These are phyloP conservation scores for Botrytis porri DNA, from an alignment of 2,329 filamentous ascomycete species.

Conservation along the genomic window DNA sequence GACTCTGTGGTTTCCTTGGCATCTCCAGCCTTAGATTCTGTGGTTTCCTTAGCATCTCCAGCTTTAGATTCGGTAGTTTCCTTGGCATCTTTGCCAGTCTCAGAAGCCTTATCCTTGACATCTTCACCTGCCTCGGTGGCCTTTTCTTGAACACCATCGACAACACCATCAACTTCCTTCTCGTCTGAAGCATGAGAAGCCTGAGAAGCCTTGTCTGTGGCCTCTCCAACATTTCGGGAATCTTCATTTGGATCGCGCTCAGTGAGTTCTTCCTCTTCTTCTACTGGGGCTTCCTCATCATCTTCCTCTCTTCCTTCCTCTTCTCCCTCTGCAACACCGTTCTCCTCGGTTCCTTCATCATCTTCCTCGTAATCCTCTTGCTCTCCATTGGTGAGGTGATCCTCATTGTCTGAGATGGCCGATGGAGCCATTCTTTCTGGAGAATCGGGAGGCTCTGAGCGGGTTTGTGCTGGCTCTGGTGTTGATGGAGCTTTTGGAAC, in stretches of 20 bases:
- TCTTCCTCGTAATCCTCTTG: slow-evolving; percentile 19
- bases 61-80: background rate
- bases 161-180: background rate
- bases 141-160: background rate
- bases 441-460: slow-evolving; percentile 17
- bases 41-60: background rate
- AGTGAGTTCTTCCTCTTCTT: slow-evolving; percentile 16
- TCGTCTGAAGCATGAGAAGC: slow-evolving; percentile 1
- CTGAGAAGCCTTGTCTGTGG: background rate
- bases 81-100: background rate
- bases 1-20: background rate
- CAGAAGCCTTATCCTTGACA: background rate
- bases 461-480: slow-evolving; percentile 18
- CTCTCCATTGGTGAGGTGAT: slow-evolving; percentile 19
- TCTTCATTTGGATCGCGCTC: slow-evolving; percentile 18
- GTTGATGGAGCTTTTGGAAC: slow-evolving; percentile 11
- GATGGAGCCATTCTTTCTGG: slow-evolving; percentile 18
- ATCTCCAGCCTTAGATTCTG: background rate
- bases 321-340: slow-evolving; percentile 14
- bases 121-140: background rate
- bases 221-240: slow-evolving; percentile 9
- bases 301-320: slow-evolving; percentile 19
- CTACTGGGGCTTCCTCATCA: slow-evolving; percentile 43
- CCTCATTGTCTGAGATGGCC: slow-evolving; percentile 15
- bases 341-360: slow-evolving; percentile 11